Conservation (phyloP, 2,329 filamentous ascomycete species). For the Arthroderma sp. region DNA sequence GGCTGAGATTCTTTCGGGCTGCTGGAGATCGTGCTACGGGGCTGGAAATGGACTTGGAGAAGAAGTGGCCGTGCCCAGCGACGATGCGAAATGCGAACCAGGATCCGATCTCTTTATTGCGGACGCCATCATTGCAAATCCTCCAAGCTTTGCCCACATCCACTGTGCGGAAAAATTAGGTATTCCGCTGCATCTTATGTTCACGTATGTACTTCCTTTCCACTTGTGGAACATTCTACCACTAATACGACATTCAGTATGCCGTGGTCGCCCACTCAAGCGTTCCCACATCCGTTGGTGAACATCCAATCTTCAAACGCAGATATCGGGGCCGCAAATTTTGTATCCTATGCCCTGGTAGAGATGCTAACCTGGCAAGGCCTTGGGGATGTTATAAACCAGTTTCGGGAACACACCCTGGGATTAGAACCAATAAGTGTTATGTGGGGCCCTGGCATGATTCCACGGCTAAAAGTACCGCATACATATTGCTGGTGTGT, state of each 20-base stretch:
- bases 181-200: constrained; percentile 73
- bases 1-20: constrained; percentile 66
- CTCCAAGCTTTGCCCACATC: constrained; percentile 63
- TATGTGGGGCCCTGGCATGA: constrained; percentile 69
- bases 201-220: constrained; percentile 47
- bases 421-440: constrained; percentile 65
- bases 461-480: constrained; percentile 62
- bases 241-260: constrained; percentile 40
- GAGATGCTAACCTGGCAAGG: constrained; percentile 93
- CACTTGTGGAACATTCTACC: neutral
- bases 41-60: constrained; percentile 52
- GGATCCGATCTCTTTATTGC: constrained; percentile 61
- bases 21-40: constrained; percentile 77
- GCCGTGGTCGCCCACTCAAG: constrained; percentile 78
- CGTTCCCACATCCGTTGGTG: constrained; percentile 75
- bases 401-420: constrained; percentile 61
- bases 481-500: constrained; percentile 77
- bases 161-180: constrained; percentile 69
- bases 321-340: constrained; percentile 65
- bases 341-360: constrained; percentile 68
- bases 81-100: constrained; percentile 33
- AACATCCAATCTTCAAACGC: constrained; percentile 67
- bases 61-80: constrained; percentile 38
- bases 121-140: constrained; percentile 78
- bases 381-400: constrained; percentile 79